A percentile compares a stretch with the other conserved stretches of the same genome.
phyloP scores from a whole-genome alignment of 2,329 filamentous ascomycete species.

The Nectriaceae sp. region DNA sequence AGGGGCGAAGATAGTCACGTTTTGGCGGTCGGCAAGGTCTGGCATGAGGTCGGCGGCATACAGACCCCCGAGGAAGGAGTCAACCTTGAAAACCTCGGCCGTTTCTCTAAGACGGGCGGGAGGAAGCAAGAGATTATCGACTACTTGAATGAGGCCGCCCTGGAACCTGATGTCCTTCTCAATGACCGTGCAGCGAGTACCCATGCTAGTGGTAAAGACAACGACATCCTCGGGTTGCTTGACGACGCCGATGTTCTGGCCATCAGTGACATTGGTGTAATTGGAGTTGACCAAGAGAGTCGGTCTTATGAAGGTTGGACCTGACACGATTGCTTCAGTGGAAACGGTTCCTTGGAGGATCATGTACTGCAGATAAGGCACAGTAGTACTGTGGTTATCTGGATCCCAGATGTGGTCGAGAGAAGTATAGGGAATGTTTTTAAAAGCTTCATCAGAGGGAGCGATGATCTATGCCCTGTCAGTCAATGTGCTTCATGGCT shows the following conservation, averaged over 20 bases:
- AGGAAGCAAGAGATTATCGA: conserved; percentile 53
- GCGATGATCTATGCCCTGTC: conserved; percentile 49
- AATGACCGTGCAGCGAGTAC: conserved; percentile 43
- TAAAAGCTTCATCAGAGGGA: conserved; percentile 59
- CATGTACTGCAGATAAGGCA: conserved; percentile 62
- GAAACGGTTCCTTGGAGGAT: conserved; percentile 55
- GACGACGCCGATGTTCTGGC: conserved; percentile 50
- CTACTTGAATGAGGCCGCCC: conserved; percentile 53
- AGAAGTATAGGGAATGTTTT: conserved; percentile 53
- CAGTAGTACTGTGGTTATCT: conserved; percentile 45
- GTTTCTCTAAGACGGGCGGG: conserved; percentile 51
- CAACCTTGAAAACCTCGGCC: conserved; percentile 46
- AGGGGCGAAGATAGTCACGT: conserved; percentile 66
- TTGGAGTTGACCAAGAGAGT: conserved; percentile 44
- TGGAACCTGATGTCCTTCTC: conserved; percentile 48
- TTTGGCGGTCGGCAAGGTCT: conserved; percentile 42
- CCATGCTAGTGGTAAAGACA: conserved; percentile 52
- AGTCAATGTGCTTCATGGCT: background rate
- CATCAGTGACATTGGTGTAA: conserved; percentile 52
- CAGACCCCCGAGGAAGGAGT: conserved; percentile 41
- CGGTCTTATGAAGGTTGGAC: conserved; percentile 41
- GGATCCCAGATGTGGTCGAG: conserved; percentile 48
- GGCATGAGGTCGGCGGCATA: conserved; percentile 36
- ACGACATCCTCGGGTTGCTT: conserved; percentile 46
- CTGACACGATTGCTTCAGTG: conserved; percentile 37